These are phyloP conservation scores for Chrysanthemum lavandulifolium DNA, from an alignment of 129 eudicot genomes.

Conservation along the genomic window DNA sequence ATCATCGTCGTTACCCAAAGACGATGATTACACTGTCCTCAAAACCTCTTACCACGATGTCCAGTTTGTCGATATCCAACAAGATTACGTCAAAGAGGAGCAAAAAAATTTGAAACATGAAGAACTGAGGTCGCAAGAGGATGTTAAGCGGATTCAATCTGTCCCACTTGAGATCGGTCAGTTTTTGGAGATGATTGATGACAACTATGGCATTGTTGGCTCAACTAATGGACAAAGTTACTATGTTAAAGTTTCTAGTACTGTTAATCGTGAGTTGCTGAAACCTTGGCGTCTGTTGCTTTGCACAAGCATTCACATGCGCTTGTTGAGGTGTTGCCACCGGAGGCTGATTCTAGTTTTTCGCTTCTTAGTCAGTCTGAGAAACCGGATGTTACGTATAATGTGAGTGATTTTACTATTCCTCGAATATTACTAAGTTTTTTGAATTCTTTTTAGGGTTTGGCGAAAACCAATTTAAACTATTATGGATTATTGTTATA, in stretches of 20 bases:
- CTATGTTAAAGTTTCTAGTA: constrained; percentile 48
- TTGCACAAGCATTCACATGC: constrained; percentile 52
- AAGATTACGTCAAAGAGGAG: constrained; percentile 28
- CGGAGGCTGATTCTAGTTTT: constrained; percentile 51
- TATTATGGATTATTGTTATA: no score
- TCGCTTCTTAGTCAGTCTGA: constrained; percentile 48
- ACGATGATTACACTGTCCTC: no score
- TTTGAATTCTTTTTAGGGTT: no score
- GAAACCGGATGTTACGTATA: constrained; percentile 54
- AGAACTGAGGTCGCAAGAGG: constrained; percentile 72
- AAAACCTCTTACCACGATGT: no score
- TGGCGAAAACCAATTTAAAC: no score
- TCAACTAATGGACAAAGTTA: constrained; percentile 52
- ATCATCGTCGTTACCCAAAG: no score
- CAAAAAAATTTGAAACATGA: constrained; percentile 78
- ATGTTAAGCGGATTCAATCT: constrained; percentile 88
- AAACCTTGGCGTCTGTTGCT: constrained; percentile 46
- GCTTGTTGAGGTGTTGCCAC: constrained; percentile 50
- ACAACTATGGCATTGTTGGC: constrained; percentile 64
- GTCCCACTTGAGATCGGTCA: constrained; percentile 91
- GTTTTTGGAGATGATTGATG: constrained; percentile 92
- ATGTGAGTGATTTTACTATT: constrained; percentile 20
- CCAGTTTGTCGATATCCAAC: no score
- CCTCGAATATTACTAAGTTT: no score
- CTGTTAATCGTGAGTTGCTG: constrained; percentile 47